Evolutionary conservation across 2,329 filamentous ascomycete genomes (phyloP), one percentile per base, ranked within the genome.

Genomic region (Penicillium brevicompactum): DNA sequence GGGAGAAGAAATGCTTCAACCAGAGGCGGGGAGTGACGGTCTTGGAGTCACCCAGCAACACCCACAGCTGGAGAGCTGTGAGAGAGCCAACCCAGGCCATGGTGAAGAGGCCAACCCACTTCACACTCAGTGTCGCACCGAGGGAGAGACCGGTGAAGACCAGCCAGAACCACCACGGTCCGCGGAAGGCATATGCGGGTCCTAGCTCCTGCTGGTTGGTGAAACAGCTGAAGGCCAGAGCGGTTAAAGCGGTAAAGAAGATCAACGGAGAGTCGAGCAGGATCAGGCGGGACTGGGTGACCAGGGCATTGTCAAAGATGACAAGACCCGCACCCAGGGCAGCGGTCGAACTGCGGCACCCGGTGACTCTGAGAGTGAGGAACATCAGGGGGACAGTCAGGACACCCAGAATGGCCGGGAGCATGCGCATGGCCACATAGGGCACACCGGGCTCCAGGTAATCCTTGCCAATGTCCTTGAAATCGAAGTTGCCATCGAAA

Each of bases 391-490:
- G 93, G 49, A 95, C 91, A 37, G 96, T 85, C 53, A 95, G 76
- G 56, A 97, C 87, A 71, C 94, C 94, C 66, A 92, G 88, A 62
- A 97, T 79, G 52, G 94, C 94, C 38, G 94, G 93, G 64, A 96
- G 86, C 77, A 97, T 77, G 73, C 94, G 89, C 94, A 99, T 99
- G 53, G 94, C 90, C 53, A 99, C 94, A 76, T 99, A 99, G 42
- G 94, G 94, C 51, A 99, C 94, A 50, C 87, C 86, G 3, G 94
- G 92, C 78, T 96, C 94, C 60, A 97, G 74, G 73, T 99, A 99
- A 75, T 99, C 94, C 80, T 97, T 97, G 76, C 94, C 94, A 76
- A 99, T 99, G 66, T 99, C 92, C 81, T 97, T 99, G 82, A 99
- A 99, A 75, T 97, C 94, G 73, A 99, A 99, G 60, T 91, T 83